Percentiles rank a stretch among this genome's conserved stretches.
phyloP scores from a whole-genome alignment of 768 basidiomycete genomes.

The Russula vinacea region DNA sequence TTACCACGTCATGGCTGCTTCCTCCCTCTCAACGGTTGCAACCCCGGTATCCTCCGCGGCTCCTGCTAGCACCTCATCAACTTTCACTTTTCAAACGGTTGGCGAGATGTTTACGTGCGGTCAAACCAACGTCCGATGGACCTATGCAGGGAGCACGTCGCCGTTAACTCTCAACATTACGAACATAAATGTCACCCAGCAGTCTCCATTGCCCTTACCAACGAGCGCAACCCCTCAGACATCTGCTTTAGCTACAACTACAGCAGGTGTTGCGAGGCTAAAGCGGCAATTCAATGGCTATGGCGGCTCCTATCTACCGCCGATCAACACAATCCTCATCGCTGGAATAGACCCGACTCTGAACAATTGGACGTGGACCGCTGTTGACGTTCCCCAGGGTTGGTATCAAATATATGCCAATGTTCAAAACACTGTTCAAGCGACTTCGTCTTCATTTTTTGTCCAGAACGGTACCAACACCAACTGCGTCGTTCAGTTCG shows the following conservation, averaged over 20 bases:
- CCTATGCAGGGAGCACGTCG: constrained; percentile 28
- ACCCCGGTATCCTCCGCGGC: not conserved
- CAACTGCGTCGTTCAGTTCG: constrained; percentile 36
- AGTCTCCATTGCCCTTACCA: constrained; percentile 24
- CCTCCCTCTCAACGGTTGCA: not conserved
- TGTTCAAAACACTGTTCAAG: constrained; percentile 11
- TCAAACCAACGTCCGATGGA: constrained; percentile 35
- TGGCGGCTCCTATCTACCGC: constrained; percentile 21
- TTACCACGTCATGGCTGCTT: constrained; percentile 10
- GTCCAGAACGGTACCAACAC: constrained; percentile 40
- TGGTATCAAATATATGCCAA: constrained; percentile 43
- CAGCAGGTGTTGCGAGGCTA: no score
- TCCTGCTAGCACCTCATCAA: not conserved
- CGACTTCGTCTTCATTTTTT: constrained; percentile 38
- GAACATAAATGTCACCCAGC: constrained; percentile 39
- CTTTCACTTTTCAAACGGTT: constrained; percentile 10
- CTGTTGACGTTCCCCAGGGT: constrained; percentile 48
- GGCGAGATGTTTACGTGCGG: constrained; percentile 40
- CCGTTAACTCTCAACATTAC: constrained; percentile 41
- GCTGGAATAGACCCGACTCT: constrained; percentile 35
- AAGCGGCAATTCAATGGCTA: constrained; percentile 18
- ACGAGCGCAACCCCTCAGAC: constrained; percentile 14
- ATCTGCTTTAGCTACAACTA: not conserved
- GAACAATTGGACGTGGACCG: constrained; percentile 42
- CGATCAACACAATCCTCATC: constrained; percentile 34